Base-by-base conservation (phyloP, 1,139 yeast species). In the Protomyces inundatus region DNA sequence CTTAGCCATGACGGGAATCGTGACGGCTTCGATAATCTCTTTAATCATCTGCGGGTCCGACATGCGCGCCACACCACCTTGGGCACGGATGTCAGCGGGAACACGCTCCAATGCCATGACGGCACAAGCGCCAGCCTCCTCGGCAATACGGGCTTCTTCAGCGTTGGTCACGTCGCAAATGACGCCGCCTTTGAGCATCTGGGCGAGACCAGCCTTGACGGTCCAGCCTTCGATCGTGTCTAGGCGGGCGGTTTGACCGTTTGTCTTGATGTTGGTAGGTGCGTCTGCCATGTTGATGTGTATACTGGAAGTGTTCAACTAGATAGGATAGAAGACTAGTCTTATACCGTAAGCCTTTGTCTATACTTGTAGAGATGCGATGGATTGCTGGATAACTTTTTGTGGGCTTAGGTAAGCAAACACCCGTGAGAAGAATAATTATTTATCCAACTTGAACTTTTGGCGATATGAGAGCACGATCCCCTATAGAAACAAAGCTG, bases 81-180 rank as follows among this genome's bases (percentile, higher is more conserved):
- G 84, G 66, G 84, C 86, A 71, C 95, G 81, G 84, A 88, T 88
- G 73, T 88, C 95, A 14, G 95, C 91, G 32, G 96, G 96, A 65
- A 88, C 89, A 71, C 87, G 79, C 76, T 88, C 96, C 69, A 88
- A 80, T 2, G 95, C 96, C 95, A 88, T 88, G 46, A 88, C 96
- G 9, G 96, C 95, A 77, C 90, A 86, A 10, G 96, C 96, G 53
- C 96, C 96, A 1, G 95, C 93, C 66, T 77, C 80, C 75, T 88
- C 95, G 39, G 96, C 96, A 67, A 88, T 83, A 55, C 74, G 71
- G 32, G 86, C 86, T 72, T 83, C 86, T 67, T 82, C 86, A 36
- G 82, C 81, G 60, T 60, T 64, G 23, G 58, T 64, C 16, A 65
- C 66, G 70, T 82, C 85, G 85, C 82, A 82, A 67, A 82, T 82